A percentile compares a stretch with the other conserved stretches of the same genome.
These are phyloP conservation scores for Trypanosoma platydactyli DNA, from an alignment of 208 protist species.

Conservation along the genomic window DNA sequence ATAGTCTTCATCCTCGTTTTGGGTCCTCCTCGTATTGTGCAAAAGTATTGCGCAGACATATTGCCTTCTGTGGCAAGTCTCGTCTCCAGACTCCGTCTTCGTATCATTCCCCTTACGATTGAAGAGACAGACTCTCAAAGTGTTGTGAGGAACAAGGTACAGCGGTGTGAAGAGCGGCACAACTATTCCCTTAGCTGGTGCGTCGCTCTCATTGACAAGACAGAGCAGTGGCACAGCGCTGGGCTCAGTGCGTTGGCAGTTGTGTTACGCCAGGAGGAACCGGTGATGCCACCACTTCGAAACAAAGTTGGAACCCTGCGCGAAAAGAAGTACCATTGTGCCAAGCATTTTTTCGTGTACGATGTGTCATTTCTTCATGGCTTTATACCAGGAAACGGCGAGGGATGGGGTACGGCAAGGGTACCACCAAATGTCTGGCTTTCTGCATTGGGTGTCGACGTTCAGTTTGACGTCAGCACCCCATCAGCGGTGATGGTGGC, in stretches of 20 bases:
- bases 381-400: slow-evolving; percentile 4
- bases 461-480: slow-evolving; percentile 1
- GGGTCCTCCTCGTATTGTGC: slow-evolving; percentile 36
- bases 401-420: not conserved
- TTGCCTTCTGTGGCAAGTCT: slow-evolving; percentile 63
- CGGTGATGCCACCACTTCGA: slow-evolving; percentile 37
- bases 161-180: slow-evolving; percentile 51
- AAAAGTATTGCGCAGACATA: slow-evolving; percentile 55
- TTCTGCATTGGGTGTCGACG: slow-evolving; percentile 32
- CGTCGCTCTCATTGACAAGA: slow-evolving; percentile 46
- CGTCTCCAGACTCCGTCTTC: slow-evolving; percentile 52
- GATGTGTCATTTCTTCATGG: slow-evolving; percentile 29
- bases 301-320: slow-evolving; percentile 56
- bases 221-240: slow-evolving; percentile 27
- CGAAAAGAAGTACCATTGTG: slow-evolving; percentile 36
- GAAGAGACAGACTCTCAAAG: slow-evolving; percentile 44
- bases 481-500: slow-evolving; percentile 35
- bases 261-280: slow-evolving; percentile 39
- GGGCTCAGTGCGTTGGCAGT: slow-evolving; percentile 41
- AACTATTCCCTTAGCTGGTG: slow-evolving; percentile 73
- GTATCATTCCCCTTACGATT: slow-evolving; percentile 67
- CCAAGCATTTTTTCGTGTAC: slow-evolving; percentile 63
- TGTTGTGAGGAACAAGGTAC: slow-evolving; percentile 57
- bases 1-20: slow-evolving; percentile 69
- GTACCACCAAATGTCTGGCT: slow-evolving; percentile 53